Conservation (phyloP, 2,329 filamentous ascomycete species). For the Verticillium tricorpus region DNA sequence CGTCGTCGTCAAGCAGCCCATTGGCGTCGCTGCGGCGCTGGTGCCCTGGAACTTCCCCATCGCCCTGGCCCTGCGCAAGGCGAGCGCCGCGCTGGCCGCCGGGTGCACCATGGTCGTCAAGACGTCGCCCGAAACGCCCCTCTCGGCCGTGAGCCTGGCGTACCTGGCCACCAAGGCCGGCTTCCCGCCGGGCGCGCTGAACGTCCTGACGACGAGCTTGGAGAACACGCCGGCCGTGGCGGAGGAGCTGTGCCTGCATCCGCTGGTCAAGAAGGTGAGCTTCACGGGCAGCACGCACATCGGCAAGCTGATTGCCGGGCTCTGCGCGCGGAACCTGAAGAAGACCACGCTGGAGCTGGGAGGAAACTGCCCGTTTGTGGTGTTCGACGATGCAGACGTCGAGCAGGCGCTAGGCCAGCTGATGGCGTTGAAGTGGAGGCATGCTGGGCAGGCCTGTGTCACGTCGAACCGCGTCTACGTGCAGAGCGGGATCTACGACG, state of each 20-base stretch:
- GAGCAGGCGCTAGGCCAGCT: conserved; percentile 54
- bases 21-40: conserved; percentile 29
- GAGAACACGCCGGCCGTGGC: conserved; percentile 38
- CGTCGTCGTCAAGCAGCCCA: conserved; percentile 60
- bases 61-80: conserved; percentile 45
- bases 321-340: conserved; percentile 62
- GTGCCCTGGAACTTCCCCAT: conserved; percentile 56
- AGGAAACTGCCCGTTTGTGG: conserved; percentile 63
- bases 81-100: conserved; percentile 57
- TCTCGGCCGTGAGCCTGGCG: conserved; percentile 65
- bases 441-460: conserved; percentile 40
- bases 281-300: conserved; percentile 72
- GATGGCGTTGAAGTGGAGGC: conserved; percentile 33
- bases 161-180: conserved; percentile 67
- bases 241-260: conserved; percentile 41
- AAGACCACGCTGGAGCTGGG: conserved; percentile 66
- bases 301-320: conserved; percentile 61
- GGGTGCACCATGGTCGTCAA: conserved; percentile 75
- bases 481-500: conserved; percentile 48
- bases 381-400: conserved; percentile 65
- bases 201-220: conserved; percentile 40
- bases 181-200: conserved; percentile 68
- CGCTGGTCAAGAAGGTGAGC: conserved; percentile 57
- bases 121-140: conserved; percentile 69
- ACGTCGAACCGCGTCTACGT: conserved; percentile 40